Conservation (phyloP, 1,284 basidiomycete genomes). For the Chondrostereum purpureum region DNA sequence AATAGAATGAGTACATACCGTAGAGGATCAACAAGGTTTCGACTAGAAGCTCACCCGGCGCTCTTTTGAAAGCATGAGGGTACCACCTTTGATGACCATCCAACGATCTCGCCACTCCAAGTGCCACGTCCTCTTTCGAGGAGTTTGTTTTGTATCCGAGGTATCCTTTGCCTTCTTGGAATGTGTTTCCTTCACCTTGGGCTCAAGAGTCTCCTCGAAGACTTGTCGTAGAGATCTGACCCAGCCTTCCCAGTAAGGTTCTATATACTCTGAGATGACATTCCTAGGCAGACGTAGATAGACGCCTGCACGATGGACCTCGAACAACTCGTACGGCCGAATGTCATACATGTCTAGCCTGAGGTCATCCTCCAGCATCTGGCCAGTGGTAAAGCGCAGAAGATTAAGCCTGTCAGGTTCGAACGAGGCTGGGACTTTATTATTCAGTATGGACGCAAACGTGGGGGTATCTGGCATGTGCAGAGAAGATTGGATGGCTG, state of each 20-base stretch:
- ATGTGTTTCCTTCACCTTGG: constrained; percentile 9
- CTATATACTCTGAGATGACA: constrained; percentile 40
- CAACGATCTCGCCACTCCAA: constrained; percentile 61
- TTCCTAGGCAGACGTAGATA: constrained; percentile 38
- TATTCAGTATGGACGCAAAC: not conserved
- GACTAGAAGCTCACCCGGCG: constrained; percentile 35
- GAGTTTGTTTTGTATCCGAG: not conserved
- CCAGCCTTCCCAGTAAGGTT: constrained; percentile 64
- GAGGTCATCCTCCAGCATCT: constrained; percentile 60
- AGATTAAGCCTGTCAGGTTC: constrained; percentile 34
- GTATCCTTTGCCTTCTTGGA: constrained; percentile 10
- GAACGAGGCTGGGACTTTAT: constrained; percentile 13
- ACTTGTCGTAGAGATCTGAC: constrained; percentile 48
- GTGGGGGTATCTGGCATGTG: not conserved
- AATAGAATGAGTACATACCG: constrained; percentile 4
- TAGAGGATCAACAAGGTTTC: constrained; percentile 10
- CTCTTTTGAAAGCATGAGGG: constrained; percentile 47
- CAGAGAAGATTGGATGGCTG: constrained; percentile 10
- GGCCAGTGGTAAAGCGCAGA: constrained; percentile 58
- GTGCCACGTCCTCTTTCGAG: constrained; percentile 17
- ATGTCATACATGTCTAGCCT: constrained; percentile 50
- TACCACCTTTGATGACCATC: constrained; percentile 53
- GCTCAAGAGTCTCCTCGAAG: constrained; percentile 18
- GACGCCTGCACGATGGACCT: constrained; percentile 44
- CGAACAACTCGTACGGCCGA: constrained; percentile 55